Conservation (phyloP, 805 yeast genomes). For the Pichia cabralensis region DNA sequence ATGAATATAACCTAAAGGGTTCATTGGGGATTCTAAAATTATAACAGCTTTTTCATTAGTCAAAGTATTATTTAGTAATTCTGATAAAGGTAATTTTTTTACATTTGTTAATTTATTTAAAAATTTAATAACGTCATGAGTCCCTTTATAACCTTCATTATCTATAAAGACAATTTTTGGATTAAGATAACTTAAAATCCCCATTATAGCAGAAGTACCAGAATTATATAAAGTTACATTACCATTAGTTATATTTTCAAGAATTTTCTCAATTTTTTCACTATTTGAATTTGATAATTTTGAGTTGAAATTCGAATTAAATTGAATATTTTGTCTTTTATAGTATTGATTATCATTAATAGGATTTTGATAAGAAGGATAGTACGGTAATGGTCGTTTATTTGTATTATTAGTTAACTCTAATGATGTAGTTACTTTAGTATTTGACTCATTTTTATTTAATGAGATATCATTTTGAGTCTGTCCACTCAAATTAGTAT, state of each 20-base stretch:
- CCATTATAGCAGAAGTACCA: slow-evolving; percentile 43
- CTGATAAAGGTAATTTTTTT: slow-evolving; percentile 26
- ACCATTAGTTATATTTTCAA: slow-evolving; percentile 35
- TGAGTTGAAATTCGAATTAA: not conserved
- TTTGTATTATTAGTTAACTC: too few relatives aligned
- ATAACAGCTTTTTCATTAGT: slow-evolving; percentile 35
- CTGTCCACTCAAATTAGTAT: too few relatives aligned
- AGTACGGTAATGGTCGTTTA: too few relatives aligned
- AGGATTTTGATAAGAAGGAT: too few relatives aligned
- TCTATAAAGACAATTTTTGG: slow-evolving; percentile 37
- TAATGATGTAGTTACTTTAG: too few relatives aligned
- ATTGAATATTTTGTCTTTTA: too few relatives aligned
- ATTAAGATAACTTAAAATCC: slow-evolving; percentile 36
- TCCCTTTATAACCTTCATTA: slow-evolving; percentile 41
- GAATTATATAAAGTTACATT: slow-evolving; percentile 39
- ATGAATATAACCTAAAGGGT: slow-evolving; percentile 37
- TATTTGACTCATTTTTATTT: too few relatives aligned
- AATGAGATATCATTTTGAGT: too few relatives aligned
- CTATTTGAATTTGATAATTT: slow-evolving; percentile 30
- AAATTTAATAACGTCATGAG: slow-evolving; percentile 38
- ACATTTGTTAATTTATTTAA: slow-evolving; percentile 33
- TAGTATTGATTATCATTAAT: too few relatives aligned
- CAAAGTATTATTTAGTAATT: slow-evolving; percentile 23
- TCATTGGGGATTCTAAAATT: slow-evolving; percentile 44
- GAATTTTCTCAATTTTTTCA: slow-evolving; percentile 35